phyloP scores from a whole-genome alignment of 805 yeast species.

The Nakazawaea molendinolei region DNA sequence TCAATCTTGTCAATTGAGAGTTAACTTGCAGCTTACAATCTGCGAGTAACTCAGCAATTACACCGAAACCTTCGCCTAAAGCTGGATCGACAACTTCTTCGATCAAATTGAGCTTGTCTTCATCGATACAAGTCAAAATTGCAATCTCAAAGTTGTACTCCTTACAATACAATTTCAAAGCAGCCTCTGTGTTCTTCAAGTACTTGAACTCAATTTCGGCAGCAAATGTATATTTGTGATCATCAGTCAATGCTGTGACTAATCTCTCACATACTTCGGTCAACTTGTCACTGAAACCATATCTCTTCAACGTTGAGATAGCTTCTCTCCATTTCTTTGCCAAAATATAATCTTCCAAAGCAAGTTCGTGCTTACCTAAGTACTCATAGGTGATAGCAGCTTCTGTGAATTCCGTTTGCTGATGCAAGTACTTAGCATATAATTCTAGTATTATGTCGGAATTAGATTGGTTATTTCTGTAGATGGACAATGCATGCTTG shows the following conservation, averaged over 20 bases:
- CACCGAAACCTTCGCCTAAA: constrained; percentile 82
- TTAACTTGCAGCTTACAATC: constrained; percentile 83
- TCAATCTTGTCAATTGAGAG: constrained; percentile 76
- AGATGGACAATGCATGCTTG: constrained; percentile 58
- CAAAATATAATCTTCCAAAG: constrained; percentile 61
- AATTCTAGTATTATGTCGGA: constrained; percentile 46
- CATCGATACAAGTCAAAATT: constrained; percentile 50
- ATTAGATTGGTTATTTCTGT: constrained; percentile 48
- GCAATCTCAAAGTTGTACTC: constrained; percentile 74
- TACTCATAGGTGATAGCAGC: constrained; percentile 77
- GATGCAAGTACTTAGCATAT: constrained; percentile 58
- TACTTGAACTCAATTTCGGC: constrained; percentile 68
- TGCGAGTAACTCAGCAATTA: constrained; percentile 81
- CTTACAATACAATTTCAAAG: constrained; percentile 66
- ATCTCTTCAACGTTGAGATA: constrained; percentile 44
- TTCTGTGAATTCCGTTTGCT: constrained; percentile 54
- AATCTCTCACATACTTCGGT: constrained; percentile 51
- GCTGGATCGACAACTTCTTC: constrained; percentile 62
- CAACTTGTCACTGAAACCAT: constrained; percentile 31
- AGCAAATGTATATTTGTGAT: constrained; percentile 71
- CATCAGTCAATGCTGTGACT: constrained; percentile 53
- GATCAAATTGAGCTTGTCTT: constrained; percentile 37
- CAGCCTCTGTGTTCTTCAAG: constrained; percentile 52
- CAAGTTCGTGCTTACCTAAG: constrained; percentile 47
- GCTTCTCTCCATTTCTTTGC: constrained; percentile 88